Base-by-base conservation (phyloP, 352 stramenopile genomes). In the Lagenidium giganteum region DNA sequence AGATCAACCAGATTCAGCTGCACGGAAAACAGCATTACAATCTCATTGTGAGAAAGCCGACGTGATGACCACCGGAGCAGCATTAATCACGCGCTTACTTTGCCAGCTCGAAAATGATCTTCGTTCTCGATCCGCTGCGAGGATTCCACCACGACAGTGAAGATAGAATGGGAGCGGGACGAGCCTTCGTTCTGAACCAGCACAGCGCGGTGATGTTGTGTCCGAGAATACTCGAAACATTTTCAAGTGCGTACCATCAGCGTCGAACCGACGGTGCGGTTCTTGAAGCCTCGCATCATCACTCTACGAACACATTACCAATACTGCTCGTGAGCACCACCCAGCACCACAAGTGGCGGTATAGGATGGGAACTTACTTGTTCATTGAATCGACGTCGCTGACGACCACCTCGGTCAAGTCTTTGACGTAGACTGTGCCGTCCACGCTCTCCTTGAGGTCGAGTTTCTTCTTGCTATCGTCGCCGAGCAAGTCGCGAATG, bases 401-500 rank as follows among this genome's bases (percentile, higher is more conserved):
- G 13, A 96, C 81, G 13, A 93, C 70, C 2, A 96, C 65, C 34
- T 90, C 76, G 0, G 67, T 93, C 7, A 97, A 71, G 29, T 95
- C 83, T 23, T 96, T 89, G 20, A 97, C 83, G 56, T 92, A 96
- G 4, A 96, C 83, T 1, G 73, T 71, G 7, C 75, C 71, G 25
- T 89, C 69, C 5, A 67, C 68, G 26, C 80, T 70, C 45, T 97
- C 91, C 26, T 95, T 89, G 22, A 97, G 59, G 22, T 88, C 66
- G 42, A 95, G 55, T 59, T 80, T 81, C 52, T 93, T 80, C 60
- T 92, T 83, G 17, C 67, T 33, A 56, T 86, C 70, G 34, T 96
- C 77, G 9, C 40, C 54, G 8, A 98, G 69, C 13, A 97, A 54
- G 54, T 98, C 93, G 17, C 82, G 72, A 37, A 98, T 96, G 42